These are phyloP conservation scores for Yarrowia sp. DNA, from an alignment of 805 yeast genomes.

Conservation along the genomic window DNA sequence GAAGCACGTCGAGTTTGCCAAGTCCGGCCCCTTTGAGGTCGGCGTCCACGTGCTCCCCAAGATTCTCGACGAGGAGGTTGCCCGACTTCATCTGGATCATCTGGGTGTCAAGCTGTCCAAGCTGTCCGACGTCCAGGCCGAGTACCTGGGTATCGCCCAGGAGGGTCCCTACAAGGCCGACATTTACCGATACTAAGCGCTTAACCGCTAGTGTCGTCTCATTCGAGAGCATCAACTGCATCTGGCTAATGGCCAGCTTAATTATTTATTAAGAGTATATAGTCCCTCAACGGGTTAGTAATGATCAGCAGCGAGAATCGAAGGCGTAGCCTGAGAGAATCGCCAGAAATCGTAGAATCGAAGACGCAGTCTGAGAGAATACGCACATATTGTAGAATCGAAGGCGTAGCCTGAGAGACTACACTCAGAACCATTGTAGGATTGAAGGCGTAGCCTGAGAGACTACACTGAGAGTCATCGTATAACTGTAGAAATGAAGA, in stretches of 20 bases:
- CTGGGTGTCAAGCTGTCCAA: conserved; percentile 86
- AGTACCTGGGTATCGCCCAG: conserved; percentile 87
- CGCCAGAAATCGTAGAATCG: too few species aligned
- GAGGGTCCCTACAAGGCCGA: conserved; percentile 99
- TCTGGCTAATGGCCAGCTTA: conserved; percentile 34
- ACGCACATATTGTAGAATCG: too few species aligned
- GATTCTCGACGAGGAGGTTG: conserved; percentile 98
- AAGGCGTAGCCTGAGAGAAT: neutral
- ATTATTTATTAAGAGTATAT: conserved; percentile 37
- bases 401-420: too few species aligned
- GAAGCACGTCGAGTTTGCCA: conserved; percentile 85
- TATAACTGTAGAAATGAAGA: too few species aligned
- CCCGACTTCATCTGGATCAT: conserved; percentile 94
- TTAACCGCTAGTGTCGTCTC: conserved; percentile 15
- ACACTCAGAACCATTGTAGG: too few species aligned
- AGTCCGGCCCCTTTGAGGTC: conserved; percentile 86
- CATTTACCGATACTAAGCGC: conserved; percentile 89
- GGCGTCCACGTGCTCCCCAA: conserved; percentile 98
- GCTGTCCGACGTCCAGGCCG: conserved; percentile 82
- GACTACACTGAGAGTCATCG: too few species aligned
- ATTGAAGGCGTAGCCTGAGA: too few species aligned
- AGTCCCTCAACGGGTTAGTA: conserved; percentile 38
- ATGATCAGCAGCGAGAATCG: neutral
- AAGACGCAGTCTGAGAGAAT: neutral
- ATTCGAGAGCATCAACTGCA: conserved; percentile 38